These are phyloP conservation scores for Eucalyptus melliodora DNA, from an alignment of 345 rosid genomes.

Conservation along the genomic window DNA sequence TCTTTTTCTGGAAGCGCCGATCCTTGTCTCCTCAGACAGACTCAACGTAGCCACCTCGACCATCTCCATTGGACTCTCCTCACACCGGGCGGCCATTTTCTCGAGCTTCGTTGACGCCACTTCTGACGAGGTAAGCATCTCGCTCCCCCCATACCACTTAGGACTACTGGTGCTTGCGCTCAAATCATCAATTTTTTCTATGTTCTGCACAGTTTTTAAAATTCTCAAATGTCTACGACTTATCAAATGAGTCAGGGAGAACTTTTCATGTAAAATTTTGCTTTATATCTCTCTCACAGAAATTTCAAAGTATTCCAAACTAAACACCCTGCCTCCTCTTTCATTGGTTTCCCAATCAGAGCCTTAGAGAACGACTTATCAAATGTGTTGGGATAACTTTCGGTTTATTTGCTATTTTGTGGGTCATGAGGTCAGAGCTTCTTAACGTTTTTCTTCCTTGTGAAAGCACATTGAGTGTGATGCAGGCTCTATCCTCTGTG, in stretches of 20 bases:
- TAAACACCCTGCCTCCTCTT: neutral
- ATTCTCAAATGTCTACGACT: too few species aligned
- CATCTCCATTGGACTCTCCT: too few species aligned
- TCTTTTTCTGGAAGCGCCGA: too few species aligned
- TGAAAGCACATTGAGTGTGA: neutral
- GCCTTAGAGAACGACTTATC: neutral
- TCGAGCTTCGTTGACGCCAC: too few species aligned
- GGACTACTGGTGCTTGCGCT: too few species aligned
- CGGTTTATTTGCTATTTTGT: neutral
- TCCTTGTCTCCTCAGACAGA: too few species aligned
- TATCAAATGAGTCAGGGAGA: neutral
- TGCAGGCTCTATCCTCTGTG: neutral
- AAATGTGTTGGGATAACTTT: neutral
- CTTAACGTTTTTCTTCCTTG: neutral
- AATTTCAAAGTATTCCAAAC: neutral
- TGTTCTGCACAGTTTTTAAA: too few species aligned
- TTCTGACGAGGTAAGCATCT: too few species aligned
- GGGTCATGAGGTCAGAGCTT: neutral
- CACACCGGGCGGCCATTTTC: too few species aligned
- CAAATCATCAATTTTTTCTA: too few species aligned
- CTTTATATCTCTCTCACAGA: neutral
- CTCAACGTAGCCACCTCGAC: too few species aligned
- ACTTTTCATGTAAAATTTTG: neutral
- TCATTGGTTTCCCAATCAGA: neutral
- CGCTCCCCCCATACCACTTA: too few species aligned